Evolutionary conservation across 345 rosid genomes (phyloP), one percentile per base, ranked within the genome.

Genomic region (Murraya paniculata): DNA sequence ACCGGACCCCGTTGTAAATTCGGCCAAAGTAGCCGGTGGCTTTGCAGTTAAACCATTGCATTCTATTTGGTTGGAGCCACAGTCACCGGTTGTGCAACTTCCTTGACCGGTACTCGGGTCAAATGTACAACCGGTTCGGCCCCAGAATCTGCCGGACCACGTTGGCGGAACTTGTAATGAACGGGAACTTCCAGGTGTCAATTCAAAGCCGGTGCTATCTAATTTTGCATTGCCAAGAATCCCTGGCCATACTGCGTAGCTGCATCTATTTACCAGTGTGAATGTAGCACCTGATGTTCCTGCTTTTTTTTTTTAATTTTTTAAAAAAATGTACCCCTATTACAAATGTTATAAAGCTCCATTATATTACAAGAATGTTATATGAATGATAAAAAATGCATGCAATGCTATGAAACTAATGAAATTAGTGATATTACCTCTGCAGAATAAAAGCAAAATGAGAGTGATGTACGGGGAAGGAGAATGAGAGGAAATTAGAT

Each of bases 121-220:
- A 55, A 82, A 79, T 21, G 87, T 71, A 79, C 97, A 92, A 8
- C 85, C 85, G 8, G 93, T 89, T 68, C 97, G 72, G 39, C 85
- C 97, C 97, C 97, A 92, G 77, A 91, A 80, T 55, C 97, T 86
- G 57, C 97, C 97, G 5, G 92, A 90, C 97, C 97, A 92, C 57
- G 83, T 77, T 2, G 91, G 76, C 0, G 91, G 92, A 33, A 88
- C 85, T 72, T 83, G 87, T 62, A 91, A 73, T 2, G 92, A 82
- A 24, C 83, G 83, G n/a, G 94, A 68, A 55, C 79, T 86, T n/a
- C 90, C 92, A 0, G 86, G 30, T 8, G 48, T 82, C 6, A 92
- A 92, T 30, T 87, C 75, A 55, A 92, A 90, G 27, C 97, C 97
- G 67, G 94, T 89, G 38, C 82, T 72, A 2, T 87, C 88, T 62